Conservation (phyloP, 257 asterid species). For the Solanum pinnatisectum region DNA sequence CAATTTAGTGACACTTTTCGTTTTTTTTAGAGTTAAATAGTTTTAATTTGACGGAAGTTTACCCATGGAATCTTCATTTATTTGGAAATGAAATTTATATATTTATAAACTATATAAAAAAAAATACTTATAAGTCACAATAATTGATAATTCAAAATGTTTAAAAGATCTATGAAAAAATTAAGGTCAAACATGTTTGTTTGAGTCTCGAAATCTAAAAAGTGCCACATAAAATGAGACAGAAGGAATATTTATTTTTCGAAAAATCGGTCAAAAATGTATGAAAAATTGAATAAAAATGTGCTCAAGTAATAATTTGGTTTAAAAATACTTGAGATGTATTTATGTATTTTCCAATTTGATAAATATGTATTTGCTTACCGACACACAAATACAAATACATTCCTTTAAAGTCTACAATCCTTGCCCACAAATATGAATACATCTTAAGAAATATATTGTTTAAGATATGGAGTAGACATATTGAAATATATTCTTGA, state of each 20-base stretch:
- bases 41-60: accelerated
- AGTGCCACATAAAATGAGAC: accelerated
- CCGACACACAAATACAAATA: background rate
- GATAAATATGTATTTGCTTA: background rate
- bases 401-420: background rate
- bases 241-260: accelerated
- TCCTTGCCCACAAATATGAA: background rate
- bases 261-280: too few relatives aligned
- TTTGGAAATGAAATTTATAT: too few relatives aligned
- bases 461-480: background rate
- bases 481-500: background rate
- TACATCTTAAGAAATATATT: background rate
- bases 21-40: too few relatives aligned
- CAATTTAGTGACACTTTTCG: accelerated
- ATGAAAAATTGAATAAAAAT: too few relatives aligned
- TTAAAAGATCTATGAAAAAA: too few relatives aligned
- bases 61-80: accelerated
- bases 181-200: accelerated
- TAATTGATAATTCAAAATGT: too few relatives aligned
- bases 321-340: too few relatives aligned
- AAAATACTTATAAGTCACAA: too few relatives aligned
- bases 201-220: accelerated
- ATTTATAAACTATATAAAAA: too few relatives aligned
- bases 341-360: too few relatives aligned
- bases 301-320: background rate